phyloP scores from a whole-genome alignment of 768 basidiomycete species.

The Cystobasidium ongulense region DNA sequence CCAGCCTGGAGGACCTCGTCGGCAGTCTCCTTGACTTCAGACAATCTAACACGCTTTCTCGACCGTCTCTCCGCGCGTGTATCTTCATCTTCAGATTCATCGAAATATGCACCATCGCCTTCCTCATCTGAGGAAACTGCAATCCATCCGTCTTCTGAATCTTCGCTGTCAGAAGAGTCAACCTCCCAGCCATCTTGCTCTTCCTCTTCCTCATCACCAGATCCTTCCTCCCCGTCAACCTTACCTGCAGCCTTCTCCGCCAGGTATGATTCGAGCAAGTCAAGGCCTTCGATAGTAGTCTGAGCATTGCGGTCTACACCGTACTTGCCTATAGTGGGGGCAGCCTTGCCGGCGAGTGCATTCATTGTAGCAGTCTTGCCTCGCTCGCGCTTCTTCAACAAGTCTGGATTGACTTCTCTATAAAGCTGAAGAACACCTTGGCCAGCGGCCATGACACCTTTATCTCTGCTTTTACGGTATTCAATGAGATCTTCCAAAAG shows the following conservation, averaged over 20 bases:
- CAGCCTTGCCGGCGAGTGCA: slow-evolving; percentile 43
- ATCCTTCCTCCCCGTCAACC: slow-evolving; percentile 46
- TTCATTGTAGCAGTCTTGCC: slow-evolving; percentile 87
- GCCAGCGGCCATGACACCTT: slow-evolving; percentile 80
- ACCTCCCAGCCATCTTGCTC: slow-evolving; percentile 65
- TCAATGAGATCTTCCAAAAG: slow-evolving; percentile 83
- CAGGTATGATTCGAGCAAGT: slow-evolving; percentile 80
- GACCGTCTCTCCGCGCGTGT: slow-evolving; percentile 22
- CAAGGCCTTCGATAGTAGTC: slow-evolving; percentile 79
- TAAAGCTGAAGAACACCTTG: slow-evolving; percentile 79
- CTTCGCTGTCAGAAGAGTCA: slow-evolving; percentile 34
- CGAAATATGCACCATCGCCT: slow-evolving; percentile 52
- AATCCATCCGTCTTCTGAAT: slow-evolving; percentile 64
- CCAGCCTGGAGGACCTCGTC: slow-evolving; percentile 25
- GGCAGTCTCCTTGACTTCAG: slow-evolving; percentile 30
- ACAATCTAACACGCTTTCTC: slow-evolving; percentile 33
- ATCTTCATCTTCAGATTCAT: slow-evolving; percentile 35
- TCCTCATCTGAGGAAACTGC: slow-evolving; percentile 64
- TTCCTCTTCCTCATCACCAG: slow-evolving; percentile 55
- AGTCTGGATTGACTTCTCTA: slow-evolving; percentile 87
- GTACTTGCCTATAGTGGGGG: slow-evolving; percentile 62
- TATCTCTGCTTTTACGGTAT: slow-evolving; percentile 91
- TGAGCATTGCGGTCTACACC: slow-evolving; percentile 69
- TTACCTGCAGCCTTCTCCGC: slow-evolving; percentile 61
- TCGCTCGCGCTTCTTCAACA: slow-evolving; percentile 80